Evolutionary conservation across 1,284 basidiomycete genomes (phyloP), one percentile per base, ranked within the genome.

Genomic region (Inonotus obliquus): DNA sequence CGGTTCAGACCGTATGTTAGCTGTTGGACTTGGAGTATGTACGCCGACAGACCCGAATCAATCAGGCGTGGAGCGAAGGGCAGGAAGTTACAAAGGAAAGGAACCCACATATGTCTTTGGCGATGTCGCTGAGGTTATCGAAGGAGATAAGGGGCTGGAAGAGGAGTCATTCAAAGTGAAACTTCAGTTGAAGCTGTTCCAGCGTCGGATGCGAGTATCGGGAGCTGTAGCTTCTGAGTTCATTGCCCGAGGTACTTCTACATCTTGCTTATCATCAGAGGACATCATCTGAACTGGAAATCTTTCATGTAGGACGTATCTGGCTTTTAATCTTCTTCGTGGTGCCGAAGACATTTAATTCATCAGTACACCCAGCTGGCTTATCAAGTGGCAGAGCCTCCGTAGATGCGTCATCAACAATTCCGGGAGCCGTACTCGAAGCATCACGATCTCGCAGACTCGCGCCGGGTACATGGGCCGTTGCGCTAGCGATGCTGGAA

Each of bases 131-230:
- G 57, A 72, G 70, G 3, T 79, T 87, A 17, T 75, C 77, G 38
- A 80, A 84, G 58, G 65, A 80, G 29, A 7, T 19, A 10, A 9
- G 14, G 51, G 27, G 0, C 77, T 76, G 0, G 69, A 72, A 48
- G 79, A 80, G 35, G 81, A 80, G 0, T 75, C 79, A 2, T 89
- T 91, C 65, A 77, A 76, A 0, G 82, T 77, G 1, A 69, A 76
- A 21, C 77, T 88, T 60, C 75, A 76, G 21, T 75, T 89, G n/a
- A 74, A 77, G 4, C 74, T 81, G 54, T 90, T 89, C 71, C 86
- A 87, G 69, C 85, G 82, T 67, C 77, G 89, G 6, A 86, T 91
- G 86, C 75, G 81, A n/a, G 79, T 89, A 14, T 78, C 81, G 21
- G 79, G 79, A 56, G 65, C 74, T 13, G 78, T 89, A 35, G 67